Base-by-base conservation (phyloP, 306 rosid genomes). In the Castanea crenata region DNA sequence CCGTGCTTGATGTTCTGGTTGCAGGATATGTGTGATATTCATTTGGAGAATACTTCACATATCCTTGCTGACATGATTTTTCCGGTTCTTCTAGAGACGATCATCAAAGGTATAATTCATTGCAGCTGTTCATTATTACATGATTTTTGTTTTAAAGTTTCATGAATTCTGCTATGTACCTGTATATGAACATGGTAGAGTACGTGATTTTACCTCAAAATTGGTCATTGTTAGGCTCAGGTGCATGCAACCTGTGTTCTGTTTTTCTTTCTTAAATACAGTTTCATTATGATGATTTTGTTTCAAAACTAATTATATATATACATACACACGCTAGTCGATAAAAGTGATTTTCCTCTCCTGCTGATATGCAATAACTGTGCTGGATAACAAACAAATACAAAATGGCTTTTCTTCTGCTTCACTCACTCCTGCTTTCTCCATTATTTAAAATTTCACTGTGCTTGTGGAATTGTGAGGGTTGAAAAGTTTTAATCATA, bases 41-140 rank as follows among this genome's bases (percentile, higher is more conserved):
- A 83, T 71, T 73, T 91, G 34, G 92, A 89, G 80, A 57, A 56
- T 49, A 83, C 75, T 73, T 81, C 85, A 32, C 82, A 81, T 57
- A 59, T 80, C 81, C 79, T 91, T 59, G 81, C 93, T 23, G 92
- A 93, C 76, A 35, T 78, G 29, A 81, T 95, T 63, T 93, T 88
- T 82, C 97, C 98, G 2, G 88, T 88, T 78, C 87, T 95, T 35
- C 70, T 91, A 19, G 90, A 89, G 73, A 80, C 98, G 55, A 81
- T 88, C 35, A 89, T 95, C 76, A 91, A 95, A 88, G 99, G 99
- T 94, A 89, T 77, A 46, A 73, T 78, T 76, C 74, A 20, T 54
- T 82, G 27, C 80, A 16, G 35, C 55, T 44, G 8, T 29, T 69
- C 19, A 27, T 21, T 27, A 68, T 57, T 79, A 58, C 29, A 21